These are phyloP conservation scores for Epichloe festucae DNA, from an alignment of 2,329 filamentous ascomycete species.

Conservation along the genomic window DNA sequence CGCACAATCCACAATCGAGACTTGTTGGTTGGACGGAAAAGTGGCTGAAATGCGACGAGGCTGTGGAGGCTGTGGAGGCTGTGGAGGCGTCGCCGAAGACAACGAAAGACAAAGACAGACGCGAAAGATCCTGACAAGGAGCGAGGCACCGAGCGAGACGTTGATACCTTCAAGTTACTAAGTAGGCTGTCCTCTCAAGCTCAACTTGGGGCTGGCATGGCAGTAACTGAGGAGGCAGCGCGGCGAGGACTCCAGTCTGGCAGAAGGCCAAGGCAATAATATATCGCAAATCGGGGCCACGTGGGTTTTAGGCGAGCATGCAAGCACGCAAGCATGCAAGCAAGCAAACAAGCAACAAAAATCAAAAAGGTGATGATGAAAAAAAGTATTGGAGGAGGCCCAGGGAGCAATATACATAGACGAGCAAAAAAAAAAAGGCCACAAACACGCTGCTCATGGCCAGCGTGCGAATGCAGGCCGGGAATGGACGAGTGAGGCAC, in stretches of 20 bases:
- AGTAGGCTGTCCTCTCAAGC: no score
- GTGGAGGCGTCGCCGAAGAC: neutral
- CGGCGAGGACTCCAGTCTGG: no score
- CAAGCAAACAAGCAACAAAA: neutral
- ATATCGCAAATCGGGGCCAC: neutral
- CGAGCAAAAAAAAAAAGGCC: neutral
- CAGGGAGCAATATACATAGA: slow-evolving; percentile 2
- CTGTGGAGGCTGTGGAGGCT: neutral
- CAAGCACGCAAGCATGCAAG: neutral
- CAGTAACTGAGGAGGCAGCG: no score
- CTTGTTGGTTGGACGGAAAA: neutral
- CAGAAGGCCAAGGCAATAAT: no score
- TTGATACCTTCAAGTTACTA: no score
- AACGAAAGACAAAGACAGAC: no score
- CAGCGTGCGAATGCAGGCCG: neutral
- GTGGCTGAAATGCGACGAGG: neutral
- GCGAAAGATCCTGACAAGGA: neutral
- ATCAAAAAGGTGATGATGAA: neutral
- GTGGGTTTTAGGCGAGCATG: neutral
- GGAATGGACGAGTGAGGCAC: neutral
- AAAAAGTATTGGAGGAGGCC: neutral
- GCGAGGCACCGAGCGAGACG: neutral
- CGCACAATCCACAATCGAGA: neutral
- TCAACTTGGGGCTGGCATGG: no score
- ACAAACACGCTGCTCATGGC: neutral